Evolutionary conservation across 2,329 filamentous ascomycete species (phyloP), one percentile per base, ranked within the genome.

Genomic region (Botrytis fabae): DNA sequence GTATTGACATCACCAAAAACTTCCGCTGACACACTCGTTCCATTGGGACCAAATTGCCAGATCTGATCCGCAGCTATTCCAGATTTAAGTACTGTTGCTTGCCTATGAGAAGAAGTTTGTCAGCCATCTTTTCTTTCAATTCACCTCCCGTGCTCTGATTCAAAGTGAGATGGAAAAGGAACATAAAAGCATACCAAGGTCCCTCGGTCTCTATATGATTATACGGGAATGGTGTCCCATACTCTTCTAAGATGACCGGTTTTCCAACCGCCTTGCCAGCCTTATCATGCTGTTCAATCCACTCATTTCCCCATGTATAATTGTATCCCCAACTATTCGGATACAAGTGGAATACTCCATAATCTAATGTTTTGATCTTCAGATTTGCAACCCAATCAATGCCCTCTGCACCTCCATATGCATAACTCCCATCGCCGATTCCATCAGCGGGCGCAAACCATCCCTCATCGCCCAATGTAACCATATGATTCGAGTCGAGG

Each of bases 381-480:
- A 87, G 81, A 74, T 87, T 86, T 69, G 80, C 80, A 16, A 81
- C 82, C 75, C 85, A 88, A 77, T 88, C 83, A 16, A 84, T 78
- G 38, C 86, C 86, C 74, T 88, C 85, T 63, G 73, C 76, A 61
- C 80, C 82, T 40, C 73, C 73, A 76, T 86, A 87, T 0, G 84
- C 84, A 75, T 86, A 86, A 51, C 78, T 80, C 2, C 81, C 82
- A 42, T 82, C 82, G 6, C 81, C 82, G 14, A 80, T 80, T 7
- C 80, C 81, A 32, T 81, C 81, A 28, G 75, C 74, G 1, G 80
- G 76, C 8, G 81, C 78, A 6, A 88, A 86, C 61, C 85, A 89
- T 10, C 90, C 90, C 80, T 92, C 90, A 75, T 91, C 89, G 25
- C 90, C 89, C 32, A 90, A 84, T 0, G 86, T 86, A 59, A 91